Percentiles rank a stretch among this genome's conserved stretches.
Evolutionary conservation across 108 stramenopile species (phyloP).

Genomic region (Cyclotella cryptica): DNA sequence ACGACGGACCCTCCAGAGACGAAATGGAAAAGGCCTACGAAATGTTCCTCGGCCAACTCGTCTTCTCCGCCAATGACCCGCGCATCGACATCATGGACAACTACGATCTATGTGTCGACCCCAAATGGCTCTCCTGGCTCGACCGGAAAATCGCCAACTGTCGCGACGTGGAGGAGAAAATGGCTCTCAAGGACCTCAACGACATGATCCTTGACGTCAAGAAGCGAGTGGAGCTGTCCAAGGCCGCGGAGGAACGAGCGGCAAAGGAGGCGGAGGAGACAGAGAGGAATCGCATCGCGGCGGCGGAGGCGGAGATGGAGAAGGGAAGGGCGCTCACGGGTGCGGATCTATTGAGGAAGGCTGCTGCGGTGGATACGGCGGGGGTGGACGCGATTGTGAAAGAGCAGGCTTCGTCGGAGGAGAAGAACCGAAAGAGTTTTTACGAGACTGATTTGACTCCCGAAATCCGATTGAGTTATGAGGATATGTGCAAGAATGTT

Average conservation of each 20-base stretch:
- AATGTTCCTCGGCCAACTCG: slow-evolving; percentile 87
- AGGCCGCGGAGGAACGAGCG: slow-evolving; percentile 69
- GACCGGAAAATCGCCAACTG: slow-evolving; percentile 66
- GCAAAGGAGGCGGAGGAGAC: slow-evolving; percentile 71
- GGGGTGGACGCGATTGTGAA: slow-evolving; percentile 46
- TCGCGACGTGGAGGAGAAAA: slow-evolving; percentile 80
- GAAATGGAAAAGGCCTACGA: slow-evolving; percentile 82
- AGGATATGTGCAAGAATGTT: slow-evolving; percentile 72
- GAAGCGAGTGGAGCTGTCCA: slow-evolving; percentile 66
- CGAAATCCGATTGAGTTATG: slow-evolving; percentile 88
- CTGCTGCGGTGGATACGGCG: slow-evolving; percentile 71
- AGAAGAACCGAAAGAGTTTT: slow-evolving; percentile 55
- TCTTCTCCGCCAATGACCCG: slow-evolving; percentile 89
- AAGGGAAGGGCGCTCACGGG: slow-evolving; percentile 69
- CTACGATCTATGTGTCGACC: slow-evolving; percentile 68
- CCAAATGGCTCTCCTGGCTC: slow-evolving; percentile 72
- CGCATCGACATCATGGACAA: slow-evolving; percentile 89
- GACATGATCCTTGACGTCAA: slow-evolving; percentile 83
- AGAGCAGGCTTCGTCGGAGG: slow-evolving; percentile 11
- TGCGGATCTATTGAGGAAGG: slow-evolving; percentile 79
- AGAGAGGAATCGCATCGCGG: slow-evolving; percentile 60
- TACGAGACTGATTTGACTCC: slow-evolving; percentile 82
- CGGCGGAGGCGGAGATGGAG: slow-evolving; percentile 72
- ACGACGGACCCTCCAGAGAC: slow-evolving; percentile 38
- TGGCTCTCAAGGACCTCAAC: slow-evolving; percentile 71